These are phyloP conservation scores for Annulohypoxylon stygium DNA, from an alignment of 495 filamentous ascomycete species.

Conservation along the genomic window DNA sequence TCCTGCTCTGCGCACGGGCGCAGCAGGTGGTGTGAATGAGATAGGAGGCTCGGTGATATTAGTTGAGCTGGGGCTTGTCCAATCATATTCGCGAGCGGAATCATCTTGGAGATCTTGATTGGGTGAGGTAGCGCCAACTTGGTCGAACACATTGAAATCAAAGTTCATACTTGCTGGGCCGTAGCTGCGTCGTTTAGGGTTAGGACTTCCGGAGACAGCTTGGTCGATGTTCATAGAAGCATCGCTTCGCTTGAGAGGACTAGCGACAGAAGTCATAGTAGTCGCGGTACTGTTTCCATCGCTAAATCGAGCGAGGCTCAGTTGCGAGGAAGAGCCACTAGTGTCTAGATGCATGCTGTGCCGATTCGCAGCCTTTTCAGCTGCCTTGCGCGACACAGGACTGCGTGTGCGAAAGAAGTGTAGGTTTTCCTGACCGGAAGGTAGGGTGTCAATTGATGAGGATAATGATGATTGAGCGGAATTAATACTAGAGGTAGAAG, in stretches of 20 bases:
- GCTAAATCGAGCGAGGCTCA: slow-evolving; percentile 60
- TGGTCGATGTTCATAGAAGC: slow-evolving; percentile 89
- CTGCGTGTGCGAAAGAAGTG: slow-evolving; percentile 53
- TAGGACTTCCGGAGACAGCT: slow-evolving; percentile 80
- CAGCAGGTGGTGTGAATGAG: slow-evolving; percentile 47
- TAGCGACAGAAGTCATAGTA: slow-evolving; percentile 69
- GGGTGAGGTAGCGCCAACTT: slow-evolving; percentile 53
- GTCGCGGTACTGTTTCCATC: slow-evolving; percentile 55
- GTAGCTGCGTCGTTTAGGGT: slow-evolving; percentile 89
- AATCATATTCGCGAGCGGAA: slow-evolving; percentile 58
- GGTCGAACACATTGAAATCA: slow-evolving; percentile 79
- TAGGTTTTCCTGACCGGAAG: slow-evolving; percentile 70
- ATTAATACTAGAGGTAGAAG: slow-evolving; percentile 79
- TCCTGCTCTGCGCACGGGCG: slow-evolving; percentile 68
- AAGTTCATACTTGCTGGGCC: slow-evolving; percentile 69
- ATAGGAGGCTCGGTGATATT: slow-evolving; percentile 51
- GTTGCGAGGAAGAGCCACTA: slow-evolving; percentile 63
- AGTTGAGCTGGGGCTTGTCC: slow-evolving; percentile 49
- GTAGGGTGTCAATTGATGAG: slow-evolving; percentile 49
- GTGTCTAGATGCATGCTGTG: slow-evolving; percentile 64
- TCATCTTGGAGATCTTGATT: slow-evolving; percentile 63
- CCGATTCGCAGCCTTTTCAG: slow-evolving; percentile 58
- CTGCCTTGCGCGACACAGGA: slow-evolving; percentile 57
- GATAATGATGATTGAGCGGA: slow-evolving; percentile 66
- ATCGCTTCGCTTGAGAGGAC: slow-evolving; percentile 93